These are phyloP conservation scores for Trypanosoma melophagium DNA, from an alignment of 208 protist genomes.

Conservation along the genomic window DNA sequence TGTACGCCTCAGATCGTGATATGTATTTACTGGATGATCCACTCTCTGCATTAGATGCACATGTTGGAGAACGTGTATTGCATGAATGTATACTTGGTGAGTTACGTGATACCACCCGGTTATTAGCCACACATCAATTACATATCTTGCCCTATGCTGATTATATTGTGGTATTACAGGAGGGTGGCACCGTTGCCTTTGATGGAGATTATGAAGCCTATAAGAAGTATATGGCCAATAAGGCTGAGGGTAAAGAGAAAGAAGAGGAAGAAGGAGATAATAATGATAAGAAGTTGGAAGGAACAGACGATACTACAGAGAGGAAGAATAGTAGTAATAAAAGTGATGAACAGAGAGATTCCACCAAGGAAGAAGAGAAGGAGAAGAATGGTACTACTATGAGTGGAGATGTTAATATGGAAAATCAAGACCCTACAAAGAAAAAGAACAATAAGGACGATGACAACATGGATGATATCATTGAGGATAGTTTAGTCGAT, in stretches of 20 bases:
- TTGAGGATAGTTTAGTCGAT: background rate
- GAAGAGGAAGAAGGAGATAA: background rate
- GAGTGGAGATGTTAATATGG: background rate
- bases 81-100: constrained; percentile 41
- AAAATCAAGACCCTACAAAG: background rate
- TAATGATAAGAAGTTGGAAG: background rate
- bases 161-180: constrained; percentile 81
- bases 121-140: constrained; percentile 89
- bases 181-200: constrained; percentile 45
- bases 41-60: constrained; percentile 84
- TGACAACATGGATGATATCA: background rate
- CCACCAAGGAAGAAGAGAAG: background rate
- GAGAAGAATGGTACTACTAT: background rate
- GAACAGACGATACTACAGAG: background rate
- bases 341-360: no score
- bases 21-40: constrained; percentile 88
- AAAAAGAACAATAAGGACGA: constrained; percentile 2
- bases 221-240: constrained; percentile 12
- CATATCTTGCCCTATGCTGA: constrained; percentile 81
- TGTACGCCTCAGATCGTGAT: constrained; percentile 54
- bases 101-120: constrained; percentile 52
- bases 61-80: constrained; percentile 63
- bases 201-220: constrained; percentile 36
- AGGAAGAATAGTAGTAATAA: no score
- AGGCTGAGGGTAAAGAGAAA: background rate